Conservation (phyloP, 495 filamentous ascomycete genomes). For the Tuber aestivum region DNA sequence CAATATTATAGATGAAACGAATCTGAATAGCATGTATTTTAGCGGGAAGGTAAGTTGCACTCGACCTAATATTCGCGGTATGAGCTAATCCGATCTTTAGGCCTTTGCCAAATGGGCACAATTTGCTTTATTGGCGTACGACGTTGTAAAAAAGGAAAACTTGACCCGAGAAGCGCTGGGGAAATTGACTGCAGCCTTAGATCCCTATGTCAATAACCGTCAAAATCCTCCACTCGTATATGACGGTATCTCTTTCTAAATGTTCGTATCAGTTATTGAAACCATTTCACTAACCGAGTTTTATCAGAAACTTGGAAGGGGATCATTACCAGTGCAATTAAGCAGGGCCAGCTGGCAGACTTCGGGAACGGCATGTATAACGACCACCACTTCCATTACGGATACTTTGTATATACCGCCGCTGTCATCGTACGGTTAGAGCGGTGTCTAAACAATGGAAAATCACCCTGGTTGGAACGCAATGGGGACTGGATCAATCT, state of each 20-base stretch:
- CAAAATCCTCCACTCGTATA: conserved; percentile 77
- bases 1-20: conserved; percentile 62
- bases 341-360: conserved; percentile 54
- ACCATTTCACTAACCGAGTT: conserved; percentile 67
- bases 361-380: conserved; percentile 60
- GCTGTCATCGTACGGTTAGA: conserved; percentile 80
- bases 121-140: conserved; percentile 61
- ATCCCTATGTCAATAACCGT: conserved; percentile 66
- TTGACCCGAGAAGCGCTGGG: conserved; percentile 58
- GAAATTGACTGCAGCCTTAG: conserved; percentile 68
- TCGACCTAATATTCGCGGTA: not conserved
- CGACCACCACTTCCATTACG: conserved; percentile 83
- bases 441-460: conserved; percentile 33
- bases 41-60: conserved; percentile 63
- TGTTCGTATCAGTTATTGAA: conserved; percentile 35
- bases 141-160: conserved; percentile 56
- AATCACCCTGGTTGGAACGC: conserved; percentile 57
- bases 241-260: conserved; percentile 50
- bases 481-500: conserved; percentile 76
- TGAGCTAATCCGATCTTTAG: conserved; percentile 45
- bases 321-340: conserved; percentile 70
- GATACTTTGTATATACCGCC: conserved; percentile 85
- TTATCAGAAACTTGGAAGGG: conserved; percentile 67
- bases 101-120: conserved; percentile 80
- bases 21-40: conserved; percentile 90